Conservation (phyloP, 23 red algal genomes). For the Gracilaria gracilis region DNA sequence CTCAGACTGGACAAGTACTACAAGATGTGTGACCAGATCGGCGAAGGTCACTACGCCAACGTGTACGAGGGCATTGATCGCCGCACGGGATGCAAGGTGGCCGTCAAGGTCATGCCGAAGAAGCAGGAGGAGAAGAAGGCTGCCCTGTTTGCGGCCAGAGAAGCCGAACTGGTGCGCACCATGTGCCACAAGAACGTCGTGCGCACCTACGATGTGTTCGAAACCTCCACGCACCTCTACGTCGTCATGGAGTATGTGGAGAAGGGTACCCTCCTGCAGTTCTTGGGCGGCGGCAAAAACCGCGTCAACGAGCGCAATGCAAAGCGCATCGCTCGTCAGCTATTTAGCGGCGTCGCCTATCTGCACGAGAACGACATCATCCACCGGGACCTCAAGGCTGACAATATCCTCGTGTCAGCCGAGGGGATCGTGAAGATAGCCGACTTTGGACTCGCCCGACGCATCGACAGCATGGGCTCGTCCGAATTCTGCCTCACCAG, state of each 20-base stretch:
- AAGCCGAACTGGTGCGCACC: slow-evolving; percentile 54
- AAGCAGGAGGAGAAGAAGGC: slow-evolving; percentile 41
- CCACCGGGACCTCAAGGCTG: slow-evolving; percentile 95
- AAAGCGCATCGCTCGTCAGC: slow-evolving; percentile 67
- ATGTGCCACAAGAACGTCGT: slow-evolving; percentile 54
- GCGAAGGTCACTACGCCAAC: slow-evolving; percentile 56
- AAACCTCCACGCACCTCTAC: slow-evolving; percentile 44
- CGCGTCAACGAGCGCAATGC: slow-evolving; percentile 70
- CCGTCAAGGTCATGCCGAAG: slow-evolving; percentile 53
- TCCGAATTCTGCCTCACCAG: slow-evolving; percentile 60
- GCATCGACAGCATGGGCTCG: slow-evolving; percentile 57
- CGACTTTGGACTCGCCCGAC: slow-evolving; percentile 88
- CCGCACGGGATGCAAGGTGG: slow-evolving; percentile 41
- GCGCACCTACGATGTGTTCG: slow-evolving; percentile 49
- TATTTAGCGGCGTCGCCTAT: slow-evolving; percentile 81
- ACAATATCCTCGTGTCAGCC: slow-evolving; percentile 87
- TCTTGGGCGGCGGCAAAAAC: slow-evolving; percentile 28
- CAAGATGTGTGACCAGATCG: slow-evolving; percentile 40
- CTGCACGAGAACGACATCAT: slow-evolving; percentile 87
- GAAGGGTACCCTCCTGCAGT: slow-evolving; percentile 33
- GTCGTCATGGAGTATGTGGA: slow-evolving; percentile 59
- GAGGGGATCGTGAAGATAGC: slow-evolving; percentile 82
- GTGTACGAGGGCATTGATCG: slow-evolving; percentile 51
- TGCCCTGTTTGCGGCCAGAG: slow-evolving; percentile 30
- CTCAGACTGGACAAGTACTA: slow-evolving; percentile 33